Conservation (phyloP, 352 stramenopile genomes). For the Heterotrichella gracilis region DNA sequence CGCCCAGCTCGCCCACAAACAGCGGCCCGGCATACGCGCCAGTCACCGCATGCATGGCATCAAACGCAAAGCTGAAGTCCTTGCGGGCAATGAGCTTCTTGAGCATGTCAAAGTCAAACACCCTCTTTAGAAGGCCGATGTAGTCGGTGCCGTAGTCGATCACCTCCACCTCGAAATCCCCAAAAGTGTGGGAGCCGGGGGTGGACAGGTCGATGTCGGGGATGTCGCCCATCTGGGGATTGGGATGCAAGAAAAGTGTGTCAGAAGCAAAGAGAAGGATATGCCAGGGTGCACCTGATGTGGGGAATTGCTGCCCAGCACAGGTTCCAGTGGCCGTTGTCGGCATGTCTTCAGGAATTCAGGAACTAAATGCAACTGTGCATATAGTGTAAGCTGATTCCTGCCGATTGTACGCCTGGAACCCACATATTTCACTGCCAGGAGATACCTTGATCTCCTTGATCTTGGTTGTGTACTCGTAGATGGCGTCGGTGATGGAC, state of each 20-base stretch:
- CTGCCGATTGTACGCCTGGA: no score
- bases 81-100: slow-evolving; percentile 48
- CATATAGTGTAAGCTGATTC: no score
- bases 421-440: no score
- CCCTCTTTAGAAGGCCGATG: slow-evolving; percentile 57
- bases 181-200: slow-evolving; percentile 22
- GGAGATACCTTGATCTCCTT: slow-evolving; percentile 53
- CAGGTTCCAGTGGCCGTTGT: no score
- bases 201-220: slow-evolving; percentile 27
- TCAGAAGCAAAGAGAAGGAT: no score
- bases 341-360: no score
- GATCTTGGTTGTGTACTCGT: slow-evolving; percentile 63
- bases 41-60: slow-evolving; percentile 87
- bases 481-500: slow-evolving; percentile 82
- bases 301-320: no score
- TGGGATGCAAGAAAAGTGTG: no score
- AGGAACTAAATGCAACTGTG: no score
- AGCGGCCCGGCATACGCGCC: slow-evolving; percentile 66
- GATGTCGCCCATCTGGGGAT: no score
- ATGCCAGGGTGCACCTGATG: no score
- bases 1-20: slow-evolving; percentile 74
- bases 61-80: slow-evolving; percentile 72
- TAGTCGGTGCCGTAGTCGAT: slow-evolving; percentile 85
- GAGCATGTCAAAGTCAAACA: slow-evolving; percentile 82
- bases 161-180: slow-evolving; percentile 62